Percentiles rank a stretch among this genome's conserved stretches.
phyloP scores from a whole-genome alignment of 2,329 filamentous ascomycete genomes.

The Paecilomyces formosus region DNA sequence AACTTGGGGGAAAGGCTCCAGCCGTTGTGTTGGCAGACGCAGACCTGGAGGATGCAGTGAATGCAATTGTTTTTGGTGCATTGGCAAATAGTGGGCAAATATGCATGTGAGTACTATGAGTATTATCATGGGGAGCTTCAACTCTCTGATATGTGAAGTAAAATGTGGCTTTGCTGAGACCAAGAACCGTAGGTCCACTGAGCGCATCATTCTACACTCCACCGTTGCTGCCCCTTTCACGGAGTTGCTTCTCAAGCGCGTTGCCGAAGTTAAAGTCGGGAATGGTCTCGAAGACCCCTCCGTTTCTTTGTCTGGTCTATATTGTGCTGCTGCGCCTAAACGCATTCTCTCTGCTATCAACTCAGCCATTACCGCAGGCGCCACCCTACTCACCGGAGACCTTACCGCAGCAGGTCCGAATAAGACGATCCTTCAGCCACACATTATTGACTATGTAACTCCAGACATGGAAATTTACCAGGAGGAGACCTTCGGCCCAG shows the following conservation, averaged over 20 bases:
- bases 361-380: constrained; percentile 1
- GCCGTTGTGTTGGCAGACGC: constrained; percentile 9
- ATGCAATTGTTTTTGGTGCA: constrained; percentile 4
- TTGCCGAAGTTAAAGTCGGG: constrained; percentile 5
- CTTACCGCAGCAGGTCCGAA: background rate
- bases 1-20: constrained; percentile 9
- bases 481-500: constrained; percentile 4
- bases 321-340: constrained; percentile 4
- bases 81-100: constrained; percentile 8
- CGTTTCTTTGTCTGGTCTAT: constrained; percentile 8
- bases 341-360: constrained; percentile 5
- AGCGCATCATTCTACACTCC: constrained; percentile 6
- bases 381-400: constrained; percentile 5
- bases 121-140: background rate
- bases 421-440: constrained; percentile 1
- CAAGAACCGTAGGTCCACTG: constrained; percentile 2
- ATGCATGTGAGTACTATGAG: constrained; percentile 5
- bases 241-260: constrained; percentile 1
- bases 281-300: constrained; percentile 7
- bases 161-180: background rate
- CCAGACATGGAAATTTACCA: constrained; percentile 5
- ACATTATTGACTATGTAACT: constrained; percentile 2
- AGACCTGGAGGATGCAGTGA: constrained; percentile 6
- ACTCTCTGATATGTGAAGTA: background rate
- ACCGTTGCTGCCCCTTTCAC: constrained; percentile 6